These are phyloP conservation scores for Sarocladium strictum DNA, from an alignment of 2,329 filamentous ascomycete species.

Conservation along the genomic window DNA sequence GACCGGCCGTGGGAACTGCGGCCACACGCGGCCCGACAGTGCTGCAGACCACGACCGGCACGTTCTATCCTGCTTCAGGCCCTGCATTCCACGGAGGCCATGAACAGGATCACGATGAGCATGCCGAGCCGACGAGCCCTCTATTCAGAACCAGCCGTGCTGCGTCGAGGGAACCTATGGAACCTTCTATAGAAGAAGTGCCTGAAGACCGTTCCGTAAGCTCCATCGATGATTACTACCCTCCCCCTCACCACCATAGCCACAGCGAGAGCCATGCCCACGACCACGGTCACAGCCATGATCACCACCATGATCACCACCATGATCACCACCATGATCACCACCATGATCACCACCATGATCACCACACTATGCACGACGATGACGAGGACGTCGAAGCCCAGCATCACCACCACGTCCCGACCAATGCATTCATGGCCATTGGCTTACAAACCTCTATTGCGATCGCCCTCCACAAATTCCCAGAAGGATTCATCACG, in stretches of 20 bases:
- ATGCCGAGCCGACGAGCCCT: constrained; percentile 24
- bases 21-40: constrained; percentile 29
- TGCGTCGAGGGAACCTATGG: constrained; percentile 32
- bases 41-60: constrained; percentile 36
- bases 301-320: constrained; percentile 15
- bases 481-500: constrained; percentile 82
- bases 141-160: constrained; percentile 30
- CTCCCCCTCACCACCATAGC: constrained; percentile 13
- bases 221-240: constrained; percentile 12
- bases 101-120: constrained; percentile 16
- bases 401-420: constrained; percentile 87
- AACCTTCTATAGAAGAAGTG: background rate
- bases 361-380: constrained; percentile 14
- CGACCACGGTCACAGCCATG: constrained; percentile 14
- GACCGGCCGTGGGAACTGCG: constrained; percentile 20
- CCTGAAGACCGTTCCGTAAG: constrained; percentile 8
- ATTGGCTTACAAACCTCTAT: constrained; percentile 95
- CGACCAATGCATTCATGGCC: constrained; percentile 85
- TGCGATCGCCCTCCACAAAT: constrained; percentile 92
- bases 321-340: constrained; percentile 14
- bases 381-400: constrained; percentile 39
- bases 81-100: constrained; percentile 19
- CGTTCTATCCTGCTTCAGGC: constrained; percentile 21
- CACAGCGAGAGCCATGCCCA: constrained; percentile 16
- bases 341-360: constrained; percentile 20